phyloP scores from a whole-genome alignment of 306 rosid genomes.

The Gleditsia sinensis region DNA sequence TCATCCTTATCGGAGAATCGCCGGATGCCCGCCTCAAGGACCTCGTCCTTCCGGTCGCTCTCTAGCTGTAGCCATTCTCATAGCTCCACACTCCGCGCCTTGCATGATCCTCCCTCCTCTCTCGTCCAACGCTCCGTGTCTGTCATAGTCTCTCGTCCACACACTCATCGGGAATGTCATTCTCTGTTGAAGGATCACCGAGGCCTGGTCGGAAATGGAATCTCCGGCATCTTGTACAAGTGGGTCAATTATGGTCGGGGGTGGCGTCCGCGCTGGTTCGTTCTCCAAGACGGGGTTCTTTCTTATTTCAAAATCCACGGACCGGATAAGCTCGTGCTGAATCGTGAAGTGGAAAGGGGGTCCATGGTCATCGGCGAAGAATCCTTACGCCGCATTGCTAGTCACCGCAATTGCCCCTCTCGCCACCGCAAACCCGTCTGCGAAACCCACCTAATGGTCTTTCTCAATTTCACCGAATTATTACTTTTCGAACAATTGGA shows the following conservation, averaged over 20 bases:
- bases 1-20: neutral
- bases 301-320: constrained; percentile 39
- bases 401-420: neutral
- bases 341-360: neutral
- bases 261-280: constrained; percentile 42
- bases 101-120: neutral
- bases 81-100: neutral
- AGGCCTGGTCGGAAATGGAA: constrained; percentile 33
- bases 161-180: neutral
- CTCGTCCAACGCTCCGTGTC: constrained; percentile 15
- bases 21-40: neutral
- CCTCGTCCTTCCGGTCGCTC: constrained; percentile 26
- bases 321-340: constrained; percentile 24
- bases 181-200: neutral
- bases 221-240: constrained; percentile 37
- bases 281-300: constrained; percentile 36
- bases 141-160: neutral
- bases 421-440: constrained; percentile 26
- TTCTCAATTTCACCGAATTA: neutral
- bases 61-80: neutral
- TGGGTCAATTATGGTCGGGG: constrained; percentile 44
- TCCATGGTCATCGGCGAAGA: constrained; percentile 29
- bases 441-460: constrained; percentile 39
- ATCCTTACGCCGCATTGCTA: constrained; percentile 22
- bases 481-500: neutral